Base-by-base conservation (phyloP, 139 green algal species). In the Pedinophyceae sp. region DNA sequence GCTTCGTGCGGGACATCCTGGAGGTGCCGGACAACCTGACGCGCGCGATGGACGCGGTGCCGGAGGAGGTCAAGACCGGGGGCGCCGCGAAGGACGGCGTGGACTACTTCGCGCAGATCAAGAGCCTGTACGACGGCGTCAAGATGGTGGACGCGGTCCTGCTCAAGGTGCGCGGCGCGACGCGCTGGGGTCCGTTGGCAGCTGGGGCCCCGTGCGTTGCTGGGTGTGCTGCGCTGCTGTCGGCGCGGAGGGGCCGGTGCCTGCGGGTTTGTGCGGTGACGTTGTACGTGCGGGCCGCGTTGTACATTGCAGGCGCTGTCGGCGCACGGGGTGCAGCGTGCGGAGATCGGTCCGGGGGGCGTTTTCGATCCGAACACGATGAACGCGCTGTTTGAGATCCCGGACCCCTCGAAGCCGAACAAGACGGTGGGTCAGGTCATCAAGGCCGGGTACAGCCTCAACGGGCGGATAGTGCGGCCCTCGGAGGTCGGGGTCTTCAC, bases 11-110 rank as follows among this genome's bases (percentile, higher is more conserved):
- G 64, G 67, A 61, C 45, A 52, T 97, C 27, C 59, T 96, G 30
- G 88, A 95, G 24, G 85, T 96, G n/a, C 79, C 81, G 0, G 89
- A 97, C 65, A 95, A 94, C 64, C 62, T 97, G 29, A 78, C 88
- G 62, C 76, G 85, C 0, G 88, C 88, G 1, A 50, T 61, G 4
- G 70, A 62, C 2, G 75, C 70, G 6, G 80, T 95, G 50, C 68
- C 78, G 0, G 34, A 30, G 4, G 59, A 74, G 0, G 71, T 73
- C 19, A 64, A 59, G 28, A 25, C 5, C 23, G 24, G 30, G 50
- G 60, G 69, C 43, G 54, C 45, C 20, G 34, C 59, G 28, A 65
- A 71, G n/a, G n/a, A 66, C 0, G 63, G 67, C 48, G 46, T 48
- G 1, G 70, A 80, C 4, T 62, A 78, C 39, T 38, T 63, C 5